Percentiles rank a stretch among this genome's conserved stretches.
Evolutionary conservation across 345 rosid genomes (phyloP).

Genomic region (Pistacia vera): DNA sequence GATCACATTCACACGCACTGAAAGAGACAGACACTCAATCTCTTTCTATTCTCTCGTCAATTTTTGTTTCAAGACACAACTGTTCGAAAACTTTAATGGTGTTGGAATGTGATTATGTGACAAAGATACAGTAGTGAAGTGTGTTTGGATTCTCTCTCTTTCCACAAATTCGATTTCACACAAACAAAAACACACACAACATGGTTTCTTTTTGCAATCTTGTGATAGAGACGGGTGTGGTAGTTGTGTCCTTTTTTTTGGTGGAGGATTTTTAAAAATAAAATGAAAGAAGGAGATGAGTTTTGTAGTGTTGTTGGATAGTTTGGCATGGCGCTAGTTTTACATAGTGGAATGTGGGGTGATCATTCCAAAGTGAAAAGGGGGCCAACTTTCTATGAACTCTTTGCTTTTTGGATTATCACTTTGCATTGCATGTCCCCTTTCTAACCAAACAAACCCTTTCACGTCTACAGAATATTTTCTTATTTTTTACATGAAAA

Average conservation of each 20-base stretch:
- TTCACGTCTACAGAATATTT: slow-evolving; percentile 27
- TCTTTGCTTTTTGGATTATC: slow-evolving; percentile 19
- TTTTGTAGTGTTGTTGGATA: slow-evolving; percentile 14
- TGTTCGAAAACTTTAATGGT: neutral
- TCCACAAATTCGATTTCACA: slow-evolving; percentile 4
- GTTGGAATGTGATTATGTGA: neutral
- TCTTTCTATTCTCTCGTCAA: neutral
- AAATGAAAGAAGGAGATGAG: slow-evolving; percentile 11
- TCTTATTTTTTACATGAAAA: slow-evolving; percentile 9
- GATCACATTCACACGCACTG: too few relatives aligned
- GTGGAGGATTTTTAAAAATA: neutral
- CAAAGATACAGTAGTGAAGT: neutral
- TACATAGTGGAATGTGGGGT: slow-evolving; percentile 15
- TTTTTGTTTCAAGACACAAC: neutral
- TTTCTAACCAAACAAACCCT: slow-evolving; percentile 18
- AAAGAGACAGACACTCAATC: neutral
- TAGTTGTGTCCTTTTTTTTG: neutral
- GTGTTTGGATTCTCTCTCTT: neutral
- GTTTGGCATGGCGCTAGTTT: slow-evolving; percentile 22
- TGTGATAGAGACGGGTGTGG: slow-evolving; percentile 22
- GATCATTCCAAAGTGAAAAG: slow-evolving; percentile 43
- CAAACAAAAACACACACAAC: neutral
- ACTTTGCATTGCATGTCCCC: slow-evolving; percentile 41
- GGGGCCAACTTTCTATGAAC: slow-evolving; percentile 37
- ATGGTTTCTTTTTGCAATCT: slow-evolving; percentile 19